phyloP scores from a whole-genome alignment of 257 asterid genomes.

The Datura wrightii region DNA sequence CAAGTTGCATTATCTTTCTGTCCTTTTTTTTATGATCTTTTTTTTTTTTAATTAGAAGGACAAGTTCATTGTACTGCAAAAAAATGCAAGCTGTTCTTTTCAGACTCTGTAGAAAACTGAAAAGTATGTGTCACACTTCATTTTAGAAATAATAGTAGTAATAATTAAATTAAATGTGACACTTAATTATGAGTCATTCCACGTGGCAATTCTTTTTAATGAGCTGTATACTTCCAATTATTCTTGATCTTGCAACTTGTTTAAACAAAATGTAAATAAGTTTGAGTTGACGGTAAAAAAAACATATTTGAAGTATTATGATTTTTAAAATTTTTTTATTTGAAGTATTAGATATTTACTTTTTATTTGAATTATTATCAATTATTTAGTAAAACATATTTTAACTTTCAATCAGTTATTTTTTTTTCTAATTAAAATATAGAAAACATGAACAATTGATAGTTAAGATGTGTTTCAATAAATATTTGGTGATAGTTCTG shows the following conservation, averaged over 20 bases:
- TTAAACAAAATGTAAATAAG: neutral
- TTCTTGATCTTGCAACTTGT: neutral
- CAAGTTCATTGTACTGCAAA: constrained; percentile 25
- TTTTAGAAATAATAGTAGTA: neutral
- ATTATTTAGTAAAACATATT: too few species aligned
- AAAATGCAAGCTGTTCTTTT: neutral
- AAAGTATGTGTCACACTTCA: neutral
- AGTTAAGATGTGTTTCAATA: too few species aligned
- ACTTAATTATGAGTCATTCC: neutral
- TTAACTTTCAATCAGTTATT: too few species aligned
- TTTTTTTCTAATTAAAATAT: too few species aligned
- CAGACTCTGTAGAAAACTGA: neutral
- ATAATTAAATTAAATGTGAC: neutral
- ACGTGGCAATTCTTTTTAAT: neutral
- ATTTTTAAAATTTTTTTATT: too few species aligned
- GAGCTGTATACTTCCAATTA: constrained; percentile 6
- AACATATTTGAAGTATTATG: too few species aligned
- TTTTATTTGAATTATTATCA: too few species aligned
- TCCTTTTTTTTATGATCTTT: neutral
- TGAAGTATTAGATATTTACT: too few species aligned
- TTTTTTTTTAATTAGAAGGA: neutral
- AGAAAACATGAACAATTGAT: too few species aligned
- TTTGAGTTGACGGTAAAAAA: too few species aligned
- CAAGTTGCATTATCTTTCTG: constrained; percentile 18
- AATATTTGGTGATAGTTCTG: too few species aligned